A percentile compares a stretch with the other conserved stretches of the same genome.
Conservation (phyloP, 2,329 filamentous ascomycete species). For the Phoma herbarum region DNA sequence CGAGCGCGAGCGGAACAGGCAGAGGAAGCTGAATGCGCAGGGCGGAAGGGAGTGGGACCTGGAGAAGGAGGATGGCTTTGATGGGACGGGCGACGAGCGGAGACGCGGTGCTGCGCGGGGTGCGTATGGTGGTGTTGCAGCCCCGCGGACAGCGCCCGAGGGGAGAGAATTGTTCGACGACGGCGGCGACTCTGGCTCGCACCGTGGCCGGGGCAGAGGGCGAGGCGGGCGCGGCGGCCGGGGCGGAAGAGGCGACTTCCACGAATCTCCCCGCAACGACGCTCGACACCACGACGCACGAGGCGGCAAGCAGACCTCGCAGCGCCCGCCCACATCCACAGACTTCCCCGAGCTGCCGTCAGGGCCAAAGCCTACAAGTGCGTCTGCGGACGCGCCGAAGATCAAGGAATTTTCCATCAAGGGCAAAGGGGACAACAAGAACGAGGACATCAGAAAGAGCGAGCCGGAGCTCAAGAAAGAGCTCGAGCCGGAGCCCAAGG, state of each 20-base stretch:
- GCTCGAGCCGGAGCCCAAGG: conserved; percentile 5
- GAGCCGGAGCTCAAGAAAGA: conserved; percentile 18
- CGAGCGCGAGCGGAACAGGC: conserved; percentile 68
- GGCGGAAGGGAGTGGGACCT: conserved; percentile 70
- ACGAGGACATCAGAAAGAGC: conserved; percentile 27
- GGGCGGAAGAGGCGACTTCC: conserved; percentile 20
- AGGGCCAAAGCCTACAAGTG: background rate
- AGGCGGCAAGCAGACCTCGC: conserved; percentile 26
- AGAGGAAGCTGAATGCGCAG: conserved; percentile 66
- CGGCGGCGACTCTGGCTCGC: conserved; percentile 10
- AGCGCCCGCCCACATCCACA: conserved; percentile 48
- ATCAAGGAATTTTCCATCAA: conserved; percentile 44
- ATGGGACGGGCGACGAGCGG: conserved; percentile 52
- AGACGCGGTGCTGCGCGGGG: conserved; percentile 59
- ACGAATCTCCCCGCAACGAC: background rate
- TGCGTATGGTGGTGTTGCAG: conserved; percentile 61
- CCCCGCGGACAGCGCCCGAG: conserved; percentile 41
- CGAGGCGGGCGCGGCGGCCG: conserved; percentile 45
- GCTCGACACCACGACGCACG: conserved; percentile 21
- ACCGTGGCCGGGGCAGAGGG: conserved; percentile 45
- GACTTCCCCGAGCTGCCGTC: conserved; percentile 59
- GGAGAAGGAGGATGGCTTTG: conserved; percentile 67
- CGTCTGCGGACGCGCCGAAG: conserved; percentile 24
- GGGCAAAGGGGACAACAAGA: conserved; percentile 28
- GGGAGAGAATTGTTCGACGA: conserved; percentile 16